Evolutionary conservation across 1,284 basidiomycete species (phyloP), one percentile per base, ranked within the genome.

Genomic region (Pyrrhoderma lamaoense): DNA sequence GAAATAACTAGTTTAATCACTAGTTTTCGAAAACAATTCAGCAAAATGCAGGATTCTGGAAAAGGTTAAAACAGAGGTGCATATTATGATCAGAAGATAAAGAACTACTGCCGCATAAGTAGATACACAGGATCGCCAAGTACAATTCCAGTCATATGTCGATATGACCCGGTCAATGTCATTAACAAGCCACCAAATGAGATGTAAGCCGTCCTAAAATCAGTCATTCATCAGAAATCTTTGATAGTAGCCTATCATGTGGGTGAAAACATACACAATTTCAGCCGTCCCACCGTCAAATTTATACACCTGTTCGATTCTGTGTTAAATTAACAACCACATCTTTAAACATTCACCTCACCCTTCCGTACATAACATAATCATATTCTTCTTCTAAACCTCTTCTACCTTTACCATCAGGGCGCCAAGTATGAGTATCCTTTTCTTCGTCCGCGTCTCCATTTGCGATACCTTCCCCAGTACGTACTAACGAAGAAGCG

Each of bases 301-400:
- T 65, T 94, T 93, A 76, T 99, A 99, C 44, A 99, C 88, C 92
- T 94, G 56, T 7, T 42, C 44, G 14, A 7, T 27, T 11, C n/a
- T 21, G 23, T 3, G 7, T 47, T 7, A 42, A 39, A 38, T 39
- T 23, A 25, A 19, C 35, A 3, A 22, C 34, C 16, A 49, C 9
- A 16, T 1, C 38, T 49, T 54, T 5, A 14, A 21, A 52, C 8
- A 44, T 22, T 18, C 55, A 23, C 55, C 82, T 59, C 59, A 93
- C 91, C 82, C 96, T 98, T 42, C 95, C 95, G 65, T 92, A 93
- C 94, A 98, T 97, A 58, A 99, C 95, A 73, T 99, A 99, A 65
- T 98, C 95, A 62, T 93, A 99, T 60, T 98, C 94, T 56, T 93
- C 90, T 57, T 97, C 94, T 27, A 99, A 67, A 0, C 94, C 94